A percentile compares a stretch with the other conserved stretches of the same genome.
These are phyloP conservation scores for Chlamydomonas eustigma DNA, from an alignment of 139 green algal genomes.

Conservation along the genomic window DNA sequence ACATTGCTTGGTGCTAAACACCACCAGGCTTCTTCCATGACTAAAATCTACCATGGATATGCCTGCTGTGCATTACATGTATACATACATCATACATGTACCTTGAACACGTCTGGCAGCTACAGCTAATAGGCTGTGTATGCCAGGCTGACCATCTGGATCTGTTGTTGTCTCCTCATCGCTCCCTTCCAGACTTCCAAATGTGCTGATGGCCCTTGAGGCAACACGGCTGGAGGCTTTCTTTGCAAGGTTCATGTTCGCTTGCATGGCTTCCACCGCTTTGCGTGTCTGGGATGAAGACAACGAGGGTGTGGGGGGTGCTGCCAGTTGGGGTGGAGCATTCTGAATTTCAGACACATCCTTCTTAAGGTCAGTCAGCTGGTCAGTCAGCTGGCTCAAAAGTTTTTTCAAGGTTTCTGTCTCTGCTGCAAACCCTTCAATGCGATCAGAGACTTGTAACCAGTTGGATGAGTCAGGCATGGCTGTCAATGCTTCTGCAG, in stretches of 20 bases:
- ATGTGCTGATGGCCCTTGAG: background rate
- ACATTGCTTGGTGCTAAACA: background rate
- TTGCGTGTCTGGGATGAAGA: background rate
- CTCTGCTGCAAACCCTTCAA: too few species aligned
- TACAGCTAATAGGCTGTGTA: background rate
- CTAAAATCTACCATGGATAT: background rate
- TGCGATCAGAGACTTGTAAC: too few species aligned
- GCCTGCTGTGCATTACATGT: background rate
- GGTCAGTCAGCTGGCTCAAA: too few species aligned
- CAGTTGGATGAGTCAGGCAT: too few species aligned
- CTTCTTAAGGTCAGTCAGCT: too few species aligned
- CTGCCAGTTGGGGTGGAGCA: too few species aligned
- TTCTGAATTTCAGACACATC: too few species aligned
- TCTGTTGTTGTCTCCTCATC: background rate
- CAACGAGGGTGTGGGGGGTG: too few species aligned
- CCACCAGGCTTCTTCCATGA: background rate
- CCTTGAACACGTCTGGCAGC: background rate
- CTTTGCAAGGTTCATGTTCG: background rate
- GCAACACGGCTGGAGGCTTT: background rate
- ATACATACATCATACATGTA: background rate
- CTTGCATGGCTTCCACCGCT: background rate
- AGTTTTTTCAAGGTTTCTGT: too few species aligned
- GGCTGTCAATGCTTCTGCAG: too few species aligned
- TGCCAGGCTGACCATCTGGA: background rate
- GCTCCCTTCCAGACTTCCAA: background rate